Evolutionary conservation across 768 basidiomycete genomes (phyloP), one percentile per base, ranked within the genome.

Genomic region (Boletus pseudo-olivaceus): DNA sequence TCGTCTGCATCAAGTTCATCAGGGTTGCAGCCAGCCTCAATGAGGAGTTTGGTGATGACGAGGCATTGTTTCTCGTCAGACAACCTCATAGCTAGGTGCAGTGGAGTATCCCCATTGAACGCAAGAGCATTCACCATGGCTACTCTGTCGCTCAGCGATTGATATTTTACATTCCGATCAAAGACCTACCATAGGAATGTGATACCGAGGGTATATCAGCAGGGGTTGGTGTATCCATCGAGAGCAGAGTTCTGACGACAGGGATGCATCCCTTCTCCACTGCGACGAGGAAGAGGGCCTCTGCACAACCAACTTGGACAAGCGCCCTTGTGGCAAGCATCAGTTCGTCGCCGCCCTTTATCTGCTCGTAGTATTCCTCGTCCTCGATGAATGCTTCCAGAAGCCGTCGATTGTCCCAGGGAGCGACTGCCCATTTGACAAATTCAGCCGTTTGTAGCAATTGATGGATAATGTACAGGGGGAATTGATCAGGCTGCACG

Each of bases 21-120:
- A 17, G 55, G 44, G 19, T 6, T 20, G 11, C 33, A 51, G 4
- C 55, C 55, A 38, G 39, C 49, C 0, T 38, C 26, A 15, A 57
- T 30, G 15, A 58, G 57, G 10, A 51, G 41, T 23, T 52, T 34
- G 0, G 19, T 26, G n/a, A 59, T 17, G 1, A 7, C 2, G 3
- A 59, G 48, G 26, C 57, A 59, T 3, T 10, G 14, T 7, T 29
- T 46, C 19, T 59, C 58, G 26, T 59, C 44, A 7, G 34, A 30
- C 8, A 49, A 2, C 29, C 6, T 41, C 38, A 58, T 40, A 2
- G 46, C 50, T 4, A 58, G 1, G 8, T 59, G 58, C 0, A 59
- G 37, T 1, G 43, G 58, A 7, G 58, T 53, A 23, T 59, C 56
- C 5, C 58, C 58, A 14, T 59, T 58, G 11, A 6, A 7, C 8